Conservation (phyloP, 2,329 filamentous ascomycete genomes). For the Claviceps sp. region DNA sequence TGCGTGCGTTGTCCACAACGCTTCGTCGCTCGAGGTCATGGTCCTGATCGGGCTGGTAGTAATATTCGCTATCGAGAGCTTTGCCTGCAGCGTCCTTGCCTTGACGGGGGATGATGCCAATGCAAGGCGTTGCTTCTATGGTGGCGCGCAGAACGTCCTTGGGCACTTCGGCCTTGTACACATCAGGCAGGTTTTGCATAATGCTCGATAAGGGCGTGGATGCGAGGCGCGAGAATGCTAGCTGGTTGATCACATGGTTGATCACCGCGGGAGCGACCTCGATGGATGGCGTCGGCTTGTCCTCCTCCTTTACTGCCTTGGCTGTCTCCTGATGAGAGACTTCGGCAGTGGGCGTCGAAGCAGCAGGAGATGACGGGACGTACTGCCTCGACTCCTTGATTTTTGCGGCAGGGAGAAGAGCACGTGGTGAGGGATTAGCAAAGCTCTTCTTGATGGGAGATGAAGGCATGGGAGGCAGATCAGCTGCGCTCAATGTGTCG, state of each 20-base stretch:
- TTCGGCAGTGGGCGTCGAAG: constrained; percentile 12
- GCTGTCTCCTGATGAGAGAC: background rate
- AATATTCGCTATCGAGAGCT: constrained; percentile 87
- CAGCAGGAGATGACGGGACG: constrained; percentile 12
- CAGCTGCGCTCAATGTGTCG: constrained; percentile 11
- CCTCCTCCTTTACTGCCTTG: constrained; percentile 10
- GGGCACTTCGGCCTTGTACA: constrained; percentile 44
- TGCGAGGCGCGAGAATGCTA: constrained; percentile 85
- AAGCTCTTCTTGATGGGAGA: constrained; percentile 12
- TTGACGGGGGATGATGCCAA: constrained; percentile 78
- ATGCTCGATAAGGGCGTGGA: constrained; percentile 86
- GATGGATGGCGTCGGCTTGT: constrained; percentile 11
- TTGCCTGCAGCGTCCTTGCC: constrained; percentile 96
- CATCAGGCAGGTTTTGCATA: constrained; percentile 66
- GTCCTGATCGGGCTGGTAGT: constrained; percentile 85
- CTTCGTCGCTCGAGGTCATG: constrained; percentile 65
- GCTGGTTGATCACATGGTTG: constrained; percentile 89
- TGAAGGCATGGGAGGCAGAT: constrained; percentile 10
- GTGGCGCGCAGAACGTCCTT: constrained; percentile 54
- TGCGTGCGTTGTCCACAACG: constrained; percentile 73
- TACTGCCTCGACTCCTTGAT: background rate
- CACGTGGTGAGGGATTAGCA: background rate
- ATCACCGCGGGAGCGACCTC: constrained; percentile 36
- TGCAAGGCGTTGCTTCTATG: constrained; percentile 60
- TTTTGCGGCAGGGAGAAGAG: background rate